phyloP scores from a whole-genome alignment of 2,329 filamentous ascomycete genomes.

The Trichoderma sp. region DNA sequence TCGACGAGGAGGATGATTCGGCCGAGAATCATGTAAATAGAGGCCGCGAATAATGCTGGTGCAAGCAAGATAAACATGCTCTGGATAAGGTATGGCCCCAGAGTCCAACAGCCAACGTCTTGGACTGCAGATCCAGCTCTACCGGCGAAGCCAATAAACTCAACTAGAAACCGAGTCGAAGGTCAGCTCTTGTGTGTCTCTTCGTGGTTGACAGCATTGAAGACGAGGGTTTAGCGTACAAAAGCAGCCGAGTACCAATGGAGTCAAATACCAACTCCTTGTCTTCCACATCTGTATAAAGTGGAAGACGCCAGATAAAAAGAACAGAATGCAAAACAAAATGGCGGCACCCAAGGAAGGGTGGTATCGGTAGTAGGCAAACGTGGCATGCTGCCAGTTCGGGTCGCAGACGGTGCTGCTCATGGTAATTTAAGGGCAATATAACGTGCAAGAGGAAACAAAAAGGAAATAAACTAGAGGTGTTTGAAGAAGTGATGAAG shows the following conservation, averaged over 20 bases:
- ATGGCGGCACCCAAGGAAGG: conserved; percentile 2
- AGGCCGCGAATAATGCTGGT: conserved; percentile 47
- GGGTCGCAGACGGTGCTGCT: background rate
- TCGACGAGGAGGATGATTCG: conserved; percentile 41
- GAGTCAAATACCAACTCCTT: conserved; percentile 12
- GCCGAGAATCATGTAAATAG: conserved; percentile 50
- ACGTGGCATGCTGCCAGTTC: conserved; percentile 15
- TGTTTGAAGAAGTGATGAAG: background rate
- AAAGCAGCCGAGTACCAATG: conserved; percentile 9
- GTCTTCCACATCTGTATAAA: conserved; percentile 16
- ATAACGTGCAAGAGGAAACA: background rate
- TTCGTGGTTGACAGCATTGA: no score
- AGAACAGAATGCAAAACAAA: conserved; percentile 3
- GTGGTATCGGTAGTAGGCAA: conserved; percentile 16
- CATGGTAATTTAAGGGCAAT: background rate
- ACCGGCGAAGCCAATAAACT: conserved; percentile 11
- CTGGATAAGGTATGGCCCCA: conserved; percentile 43
- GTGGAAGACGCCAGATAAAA: background rate
- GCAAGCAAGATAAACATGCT: conserved; percentile 44
- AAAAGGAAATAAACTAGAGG: background rate
- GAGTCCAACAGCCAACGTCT: conserved; percentile 16
- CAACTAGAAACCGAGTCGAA: background rate
- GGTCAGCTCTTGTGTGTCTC: background rate
- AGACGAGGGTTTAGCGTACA: background rate
- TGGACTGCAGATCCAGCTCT: conserved; percentile 2